phyloP scores from a whole-genome alignment of 768 basidiomycete genomes.

The Leucocoprinus leucothites region DNA sequence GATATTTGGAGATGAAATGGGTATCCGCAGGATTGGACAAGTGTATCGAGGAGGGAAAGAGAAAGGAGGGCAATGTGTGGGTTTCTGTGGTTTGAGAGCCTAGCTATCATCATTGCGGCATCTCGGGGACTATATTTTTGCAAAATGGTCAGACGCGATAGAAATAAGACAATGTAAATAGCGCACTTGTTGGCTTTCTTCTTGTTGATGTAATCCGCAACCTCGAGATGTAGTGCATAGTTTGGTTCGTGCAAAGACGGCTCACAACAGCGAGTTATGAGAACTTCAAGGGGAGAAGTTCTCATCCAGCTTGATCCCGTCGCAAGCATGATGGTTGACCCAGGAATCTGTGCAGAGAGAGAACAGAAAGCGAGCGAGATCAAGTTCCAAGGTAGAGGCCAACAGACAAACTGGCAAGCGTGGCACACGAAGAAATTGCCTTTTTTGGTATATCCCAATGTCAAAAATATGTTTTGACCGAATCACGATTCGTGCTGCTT shows the following conservation, averaged over 20 bases:
- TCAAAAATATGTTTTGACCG: too few relatives aligned
- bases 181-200: constrained; percentile 96
- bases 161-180: background rate
- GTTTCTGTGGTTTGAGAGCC: constrained; percentile 88
- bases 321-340: constrained; percentile 18
- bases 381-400: background rate
- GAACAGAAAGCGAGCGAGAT: background rate
- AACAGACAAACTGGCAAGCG: too few relatives aligned
- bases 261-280: constrained; percentile 83
- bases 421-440: constrained; percentile 4
- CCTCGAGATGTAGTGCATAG: constrained; percentile 87
- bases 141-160: background rate
- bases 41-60: constrained; percentile 82
- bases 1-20: constrained; percentile 95
- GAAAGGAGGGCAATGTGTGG: constrained; percentile 88
- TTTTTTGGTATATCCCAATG: constrained; percentile 2
- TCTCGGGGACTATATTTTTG: constrained; percentile 71
- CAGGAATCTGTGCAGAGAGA: background rate
- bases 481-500: too few relatives aligned
- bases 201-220: constrained; percentile 87
- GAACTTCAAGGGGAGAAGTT: constrained; percentile 62
- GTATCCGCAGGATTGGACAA: constrained; percentile 96
- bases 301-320: constrained; percentile 49
- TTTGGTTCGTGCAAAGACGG: constrained; percentile 86
- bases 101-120: constrained; percentile 80